Evolutionary conservation across 225 moss, liverwort and hornwort species (phyloP).

Genomic region (Lunularia cruciata): DNA sequence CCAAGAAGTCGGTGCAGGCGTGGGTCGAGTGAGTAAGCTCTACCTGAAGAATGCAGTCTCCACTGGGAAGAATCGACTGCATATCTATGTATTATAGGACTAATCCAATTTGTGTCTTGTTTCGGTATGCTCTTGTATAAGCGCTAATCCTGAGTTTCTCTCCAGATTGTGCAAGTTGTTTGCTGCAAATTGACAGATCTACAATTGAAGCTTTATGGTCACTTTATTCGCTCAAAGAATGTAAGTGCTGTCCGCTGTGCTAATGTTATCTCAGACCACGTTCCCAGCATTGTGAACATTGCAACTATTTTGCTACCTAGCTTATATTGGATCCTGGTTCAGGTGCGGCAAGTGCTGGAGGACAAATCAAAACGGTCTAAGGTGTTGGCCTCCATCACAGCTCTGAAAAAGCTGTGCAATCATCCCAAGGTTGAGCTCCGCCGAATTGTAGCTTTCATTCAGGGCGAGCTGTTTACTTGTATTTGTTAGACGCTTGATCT

Average conservation of each 20-base stretch:
- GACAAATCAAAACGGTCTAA: conserved; percentile 89
- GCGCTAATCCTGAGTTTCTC: neutral
- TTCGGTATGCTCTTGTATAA: neutral
- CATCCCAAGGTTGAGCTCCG: conserved; percentile 69
- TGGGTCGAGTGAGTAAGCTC: no score
- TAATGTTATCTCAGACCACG: neutral
- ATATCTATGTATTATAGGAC: no score
- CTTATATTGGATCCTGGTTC: neutral
- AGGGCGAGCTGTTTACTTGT: neutral
- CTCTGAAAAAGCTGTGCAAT: conserved; percentile 96
- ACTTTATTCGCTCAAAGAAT: conserved; percentile 94
- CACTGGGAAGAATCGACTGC: no score
- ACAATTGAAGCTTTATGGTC: conserved; percentile 74
- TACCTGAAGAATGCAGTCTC: no score
- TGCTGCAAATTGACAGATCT: conserved; percentile 96
- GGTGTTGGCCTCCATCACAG: conserved; percentile 88
- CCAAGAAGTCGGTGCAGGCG: no score
- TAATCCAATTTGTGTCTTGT: neutral
- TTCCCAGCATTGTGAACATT: neutral
- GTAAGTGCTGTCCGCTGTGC: conserved; percentile 44
- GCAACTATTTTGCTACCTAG: neutral
- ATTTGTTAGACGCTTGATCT: neutral
- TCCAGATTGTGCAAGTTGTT: conserved; percentile 87
- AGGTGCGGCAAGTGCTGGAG: conserved; percentile 98
- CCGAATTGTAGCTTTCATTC: neutral